Percentiles rank a stretch among this genome's conserved stretches.
Conservation (phyloP, 2,329 filamentous ascomycete species). For the Fusarium piperis region DNA sequence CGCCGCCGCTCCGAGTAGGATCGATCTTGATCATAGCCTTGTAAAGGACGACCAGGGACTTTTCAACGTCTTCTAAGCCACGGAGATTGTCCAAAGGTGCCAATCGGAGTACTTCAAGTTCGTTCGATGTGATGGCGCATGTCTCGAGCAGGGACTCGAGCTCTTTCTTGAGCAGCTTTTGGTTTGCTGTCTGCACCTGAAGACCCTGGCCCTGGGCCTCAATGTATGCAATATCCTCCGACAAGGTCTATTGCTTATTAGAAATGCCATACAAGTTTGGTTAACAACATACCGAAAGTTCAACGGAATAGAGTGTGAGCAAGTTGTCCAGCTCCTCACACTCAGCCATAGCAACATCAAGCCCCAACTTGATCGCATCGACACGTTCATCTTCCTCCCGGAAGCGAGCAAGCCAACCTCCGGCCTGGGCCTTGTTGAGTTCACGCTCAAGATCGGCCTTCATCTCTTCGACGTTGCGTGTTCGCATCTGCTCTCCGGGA, state of each 20-base stretch:
- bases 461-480: slow-evolving; percentile 80
- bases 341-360: slow-evolving; percentile 91
- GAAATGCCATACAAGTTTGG: neutral
- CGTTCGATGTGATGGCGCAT: slow-evolving; percentile 84
- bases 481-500: slow-evolving; percentile 76
- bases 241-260: slow-evolving; percentile 73
- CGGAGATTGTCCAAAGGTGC: slow-evolving; percentile 76
- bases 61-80: slow-evolving; percentile 82
- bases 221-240: slow-evolving; percentile 96
- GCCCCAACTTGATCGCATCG: slow-evolving; percentile 82
- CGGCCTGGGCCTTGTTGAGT: slow-evolving; percentile 89
- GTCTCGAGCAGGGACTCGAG: slow-evolving; percentile 89
- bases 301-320: slow-evolving; percentile 92
- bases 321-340: slow-evolving; percentile 97
- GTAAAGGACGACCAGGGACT: slow-evolving; percentile 81
- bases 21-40: slow-evolving; percentile 95
- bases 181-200: slow-evolving; percentile 96
- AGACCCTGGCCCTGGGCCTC: slow-evolving; percentile 97
- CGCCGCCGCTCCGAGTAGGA: slow-evolving; percentile 72
- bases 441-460: slow-evolving; percentile 87
- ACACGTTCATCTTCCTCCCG: slow-evolving; percentile 91
- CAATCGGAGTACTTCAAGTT: slow-evolving; percentile 75
- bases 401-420: slow-evolving; percentile 86
- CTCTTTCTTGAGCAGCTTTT: slow-evolving; percentile 91
- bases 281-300: slow-evolving; percentile 76